A percentile compares a stretch with the other conserved stretches of the same genome.
Conservation (phyloP, 208 protist species). For the Crithidia expoeki region DNA sequence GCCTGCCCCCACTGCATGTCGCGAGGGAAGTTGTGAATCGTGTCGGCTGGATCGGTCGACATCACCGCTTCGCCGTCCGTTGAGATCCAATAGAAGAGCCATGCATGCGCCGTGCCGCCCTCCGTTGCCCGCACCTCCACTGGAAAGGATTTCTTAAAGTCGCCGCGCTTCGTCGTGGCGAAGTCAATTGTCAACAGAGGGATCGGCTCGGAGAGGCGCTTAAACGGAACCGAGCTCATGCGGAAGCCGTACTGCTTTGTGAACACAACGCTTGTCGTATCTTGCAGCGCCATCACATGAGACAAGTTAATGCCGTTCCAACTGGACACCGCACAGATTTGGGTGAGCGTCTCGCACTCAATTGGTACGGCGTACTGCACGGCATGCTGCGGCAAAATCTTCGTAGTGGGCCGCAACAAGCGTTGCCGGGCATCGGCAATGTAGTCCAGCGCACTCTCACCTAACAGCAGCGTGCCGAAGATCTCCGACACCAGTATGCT, state of each 20-base stretch:
- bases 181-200: conserved; percentile 88
- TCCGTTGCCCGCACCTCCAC: conserved; percentile 58
- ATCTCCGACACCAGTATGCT: conserved; percentile 93
- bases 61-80: conserved; percentile 57
- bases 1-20: conserved; percentile 96
- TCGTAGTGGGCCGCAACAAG: conserved; percentile 63
- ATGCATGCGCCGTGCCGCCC: conserved; percentile 74
- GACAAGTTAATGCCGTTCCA: conserved; percentile 87
- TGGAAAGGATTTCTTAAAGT: conserved; percentile 39
- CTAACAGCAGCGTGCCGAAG: conserved; percentile 93
- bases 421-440: conserved; percentile 85
- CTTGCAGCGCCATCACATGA: conserved; percentile 87
- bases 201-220: conserved; percentile 70
- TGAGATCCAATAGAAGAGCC: conserved; percentile 86
- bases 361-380: conserved; percentile 92
- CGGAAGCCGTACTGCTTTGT: conserved; percentile 95
- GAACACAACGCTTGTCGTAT: conserved; percentile 91
- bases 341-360: conserved; percentile 72
- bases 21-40: conserved; percentile 88
- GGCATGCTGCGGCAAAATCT: conserved; percentile 83
- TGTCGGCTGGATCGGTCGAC: conserved; percentile 87
- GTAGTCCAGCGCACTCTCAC: conserved; percentile 92
- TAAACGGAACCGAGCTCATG: conserved; percentile 84
- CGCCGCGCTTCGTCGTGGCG: conserved; percentile 35
- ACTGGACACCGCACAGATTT: conserved; percentile 75